These are phyloP conservation scores for Podospora pseudoanserina DNA, from an alignment of 495 filamentous ascomycete species.

Conservation along the genomic window DNA sequence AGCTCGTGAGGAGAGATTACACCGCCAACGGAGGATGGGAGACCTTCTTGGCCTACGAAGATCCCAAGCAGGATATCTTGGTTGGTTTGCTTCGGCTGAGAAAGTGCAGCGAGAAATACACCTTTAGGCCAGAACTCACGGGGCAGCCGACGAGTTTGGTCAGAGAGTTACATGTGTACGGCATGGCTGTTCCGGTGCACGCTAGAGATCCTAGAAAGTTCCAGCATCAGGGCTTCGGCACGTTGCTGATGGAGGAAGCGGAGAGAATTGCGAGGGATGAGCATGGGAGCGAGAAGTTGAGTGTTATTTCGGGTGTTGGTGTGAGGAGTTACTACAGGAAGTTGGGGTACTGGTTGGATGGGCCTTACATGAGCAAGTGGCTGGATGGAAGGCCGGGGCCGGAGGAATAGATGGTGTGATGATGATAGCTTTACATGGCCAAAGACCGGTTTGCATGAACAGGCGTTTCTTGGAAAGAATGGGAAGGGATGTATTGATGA, in stretches of 20 bases:
- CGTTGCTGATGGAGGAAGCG: constrained; percentile 94
- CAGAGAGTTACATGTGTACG: constrained; percentile 93
- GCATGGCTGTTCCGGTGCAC: constrained; percentile 90
- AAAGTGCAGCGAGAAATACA: constrained; percentile 84
- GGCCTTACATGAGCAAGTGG: constrained; percentile 83
- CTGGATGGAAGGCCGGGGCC: constrained; percentile 42
- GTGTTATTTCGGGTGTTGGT: constrained; percentile 92
- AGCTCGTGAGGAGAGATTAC: constrained; percentile 95
- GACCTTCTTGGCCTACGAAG: constrained; percentile 95
- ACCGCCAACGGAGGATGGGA: constrained; percentile 95
- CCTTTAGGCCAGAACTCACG: constrained; percentile 82
- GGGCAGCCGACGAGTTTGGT: constrained; percentile 88
- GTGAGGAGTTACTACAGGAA: constrained; percentile 91
- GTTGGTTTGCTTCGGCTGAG: constrained; percentile 87
- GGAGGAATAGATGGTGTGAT: constrained; percentile 16
- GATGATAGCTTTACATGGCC: neutral
- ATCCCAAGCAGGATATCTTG: constrained; percentile 96
- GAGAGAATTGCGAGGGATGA: constrained; percentile 92
- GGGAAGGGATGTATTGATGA: neutral
- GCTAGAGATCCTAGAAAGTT: constrained; percentile 91
- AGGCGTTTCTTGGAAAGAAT: neutral
- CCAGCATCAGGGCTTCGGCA: constrained; percentile 97
- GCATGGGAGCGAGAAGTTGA: constrained; percentile 89
- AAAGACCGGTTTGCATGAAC: neutral
- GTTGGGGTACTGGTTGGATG: constrained; percentile 88